Conservation (phyloP, 73 alveolate species). For the Effrenium voratum region DNA sequence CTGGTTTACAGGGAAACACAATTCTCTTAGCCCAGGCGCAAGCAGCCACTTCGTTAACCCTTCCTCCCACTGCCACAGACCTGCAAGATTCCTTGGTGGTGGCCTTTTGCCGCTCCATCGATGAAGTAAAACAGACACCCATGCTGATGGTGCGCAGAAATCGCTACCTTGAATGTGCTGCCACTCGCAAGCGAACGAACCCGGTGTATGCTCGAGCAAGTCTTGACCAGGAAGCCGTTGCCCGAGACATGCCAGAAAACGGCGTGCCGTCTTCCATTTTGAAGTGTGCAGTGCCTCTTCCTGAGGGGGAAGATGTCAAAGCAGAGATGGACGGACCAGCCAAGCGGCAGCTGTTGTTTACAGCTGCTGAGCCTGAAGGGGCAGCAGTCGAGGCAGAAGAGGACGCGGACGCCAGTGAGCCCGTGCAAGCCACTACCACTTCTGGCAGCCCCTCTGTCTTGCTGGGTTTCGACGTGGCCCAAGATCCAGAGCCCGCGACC, state of each 20-base stretch:
- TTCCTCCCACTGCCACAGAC: not conserved
- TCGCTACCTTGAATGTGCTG: not conserved
- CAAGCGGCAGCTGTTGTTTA: not conserved
- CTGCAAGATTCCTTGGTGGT: not conserved
- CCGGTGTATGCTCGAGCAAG: not conserved
- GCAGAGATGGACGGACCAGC: not conserved
- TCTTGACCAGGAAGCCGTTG: not conserved
- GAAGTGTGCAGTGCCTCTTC: not conserved
- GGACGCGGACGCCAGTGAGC: too few species aligned
- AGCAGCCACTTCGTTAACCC: not conserved
- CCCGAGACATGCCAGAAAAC: not conserved
- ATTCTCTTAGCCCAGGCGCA: slow-evolving; percentile 12
- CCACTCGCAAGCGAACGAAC: not conserved
- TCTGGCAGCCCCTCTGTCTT: not conserved
- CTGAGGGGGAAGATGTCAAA: not conserved
- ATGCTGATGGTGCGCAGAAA: not conserved
- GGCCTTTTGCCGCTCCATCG: not conserved
- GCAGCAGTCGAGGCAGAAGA: not conserved
- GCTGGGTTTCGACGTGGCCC: not conserved
- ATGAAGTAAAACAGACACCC: not conserved
- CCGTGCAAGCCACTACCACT: too few species aligned
- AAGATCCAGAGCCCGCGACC: not conserved
- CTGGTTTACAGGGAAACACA: slow-evolving; percentile 14
- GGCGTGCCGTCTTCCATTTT: not conserved
- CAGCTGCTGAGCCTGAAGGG: not conserved